Evolutionary conservation across 768 basidiomycete genomes (phyloP), one percentile per base, ranked within the genome.

Genomic region (Mycena venus): DNA sequence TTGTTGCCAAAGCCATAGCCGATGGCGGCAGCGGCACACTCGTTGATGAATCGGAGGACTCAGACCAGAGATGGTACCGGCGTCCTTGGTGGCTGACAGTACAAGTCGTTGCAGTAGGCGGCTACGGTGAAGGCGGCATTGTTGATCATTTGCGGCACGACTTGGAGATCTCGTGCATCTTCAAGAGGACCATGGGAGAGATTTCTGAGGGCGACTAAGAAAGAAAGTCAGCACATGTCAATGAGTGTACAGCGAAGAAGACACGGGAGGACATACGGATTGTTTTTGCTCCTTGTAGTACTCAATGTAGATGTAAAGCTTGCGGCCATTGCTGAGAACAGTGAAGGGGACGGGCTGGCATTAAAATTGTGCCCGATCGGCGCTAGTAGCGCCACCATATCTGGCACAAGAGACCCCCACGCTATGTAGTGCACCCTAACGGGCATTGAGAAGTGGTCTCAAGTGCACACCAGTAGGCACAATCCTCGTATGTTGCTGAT

Each of bases 111-210:
- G 90, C 99, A 99, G 89, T 99, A 99, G 42, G 97, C 97, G 36
- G 97, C 97, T 75, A 99, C 94, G 31, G 97, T 98, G 80, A 99
- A 93, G 79, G 99, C 98, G 68, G 98, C 98, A 84, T 97, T 96
- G 84, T 84, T 92, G 83, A 97, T 87, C 68, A 88, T 90, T 98
- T 96, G 78, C 99, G 91, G 87, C 99, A 98, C 61, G 98, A 94
- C 88, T 99, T 98, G 38, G 98, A 96, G 70, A 92, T 95, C 88
- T 99, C 97, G 91, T 96, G 98, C 97, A 99, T 99, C 88, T 99
- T 99, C 75, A 90, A 86, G 73, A 99, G 91, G 77, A 99, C 92
- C 98, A 99, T 99, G 70, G 98, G 96, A 14, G 98, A 99, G 80
- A 99, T 94, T 86, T 99, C 98, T 83, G 98, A 96, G 31, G 98